Base-by-base conservation (phyloP, 768 basidiomycete species). In the Suillus subluteus region DNA sequence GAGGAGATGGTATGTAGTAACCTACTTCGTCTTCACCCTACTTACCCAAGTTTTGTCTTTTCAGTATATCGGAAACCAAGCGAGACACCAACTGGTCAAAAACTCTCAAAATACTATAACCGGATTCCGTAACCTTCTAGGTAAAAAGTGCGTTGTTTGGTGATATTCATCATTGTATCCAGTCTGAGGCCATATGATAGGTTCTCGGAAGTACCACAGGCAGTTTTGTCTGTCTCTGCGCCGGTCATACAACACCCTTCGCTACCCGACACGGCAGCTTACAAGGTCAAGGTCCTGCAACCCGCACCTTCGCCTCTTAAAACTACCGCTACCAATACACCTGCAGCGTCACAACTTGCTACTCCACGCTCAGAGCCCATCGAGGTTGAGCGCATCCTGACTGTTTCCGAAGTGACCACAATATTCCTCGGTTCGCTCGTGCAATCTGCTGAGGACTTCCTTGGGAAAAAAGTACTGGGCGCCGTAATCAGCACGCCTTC, bases 51-150 rank as follows among this genome's bases (percentile, higher is more conserved):
- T 44, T 58, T 35, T 56, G 4, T 62, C 58, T 70, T 76, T 18
- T 46, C 75, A 98, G 96, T 98, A 99, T 81, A 92, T 97, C 62
- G 98, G 98, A 67, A 96, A 94, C 79, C 92, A 95, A 74, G 97
- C 96, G 48, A 94, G 91, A 74, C 90, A 88, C 4, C 98, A 99
- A 75, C 89, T 98, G 46, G 94, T 99, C 16, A 98, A 98, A 81
- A 99, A 99, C 78, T 82, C 91, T 0, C 84, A 90, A 73, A 99
- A 99, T 77, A 97, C 96, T 21, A 96, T 99, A 72, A 88, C 88
- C n/a, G 94, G 92, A 2, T 99, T 99, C 84, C 86, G 96, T 32
- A 95, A 98, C 76, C 82, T 98, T 9, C 82, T 99, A 35, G 97
- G 97, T 64, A 94, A 95, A 84, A 95, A 89, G 91, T 96, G 66